Base-by-base conservation (phyloP, 768 basidiomycete genomes). In the Naganishia kalamii region DNA sequence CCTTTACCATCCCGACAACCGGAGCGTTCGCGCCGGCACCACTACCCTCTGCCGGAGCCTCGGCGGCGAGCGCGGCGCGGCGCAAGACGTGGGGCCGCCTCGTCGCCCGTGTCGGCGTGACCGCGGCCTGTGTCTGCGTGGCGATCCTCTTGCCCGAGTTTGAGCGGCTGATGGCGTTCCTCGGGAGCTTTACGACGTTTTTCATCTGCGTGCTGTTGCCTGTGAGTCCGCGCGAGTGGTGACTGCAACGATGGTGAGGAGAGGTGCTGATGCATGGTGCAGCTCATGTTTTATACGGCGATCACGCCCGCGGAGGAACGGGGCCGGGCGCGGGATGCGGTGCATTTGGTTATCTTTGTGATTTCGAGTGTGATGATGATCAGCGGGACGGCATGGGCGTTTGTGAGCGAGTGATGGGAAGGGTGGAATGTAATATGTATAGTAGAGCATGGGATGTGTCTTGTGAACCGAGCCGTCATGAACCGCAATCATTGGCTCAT, bases 171-270 rank as follows among this genome's bases (percentile, higher is more conserved):
- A 91, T 92, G 88, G 89, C 90, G 0, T 89, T 96, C 76, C 80
- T 97, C 60, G 93, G 93, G 2, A 87, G 89, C n/a, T 90, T 91
- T 76, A 86, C 87, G 37, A 88, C 90, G 0, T 85, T 85, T 67
- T 79, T 86, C 71, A 82, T 90, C 25, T 88, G 88, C 67, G 83
- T 89, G 25, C 85, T 90, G 65, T 85, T 87, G 11, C 92, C 91
- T 4, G 80, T 93, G 41, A 80, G 84, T 27, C 88, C 10, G 25
- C 30, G 43, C 59, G 40, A 21, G 35, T 12, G 52, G 44, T 1
- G 4, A 49, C 19, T 40, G 40, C 17, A 40, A 19, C n/a, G 47
- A 65, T 23, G 41, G 32, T 25, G 17, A 3, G 0, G 37, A 19
- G 15, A 50, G 23, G 47, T 50, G 50, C 27, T 49, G n/a, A 29